A percentile compares a stretch with the other conserved stretches of the same genome.
These are phyloP conservation scores for Fagus crenata DNA, from an alignment of 306 rosid genomes.

Conservation along the genomic window DNA sequence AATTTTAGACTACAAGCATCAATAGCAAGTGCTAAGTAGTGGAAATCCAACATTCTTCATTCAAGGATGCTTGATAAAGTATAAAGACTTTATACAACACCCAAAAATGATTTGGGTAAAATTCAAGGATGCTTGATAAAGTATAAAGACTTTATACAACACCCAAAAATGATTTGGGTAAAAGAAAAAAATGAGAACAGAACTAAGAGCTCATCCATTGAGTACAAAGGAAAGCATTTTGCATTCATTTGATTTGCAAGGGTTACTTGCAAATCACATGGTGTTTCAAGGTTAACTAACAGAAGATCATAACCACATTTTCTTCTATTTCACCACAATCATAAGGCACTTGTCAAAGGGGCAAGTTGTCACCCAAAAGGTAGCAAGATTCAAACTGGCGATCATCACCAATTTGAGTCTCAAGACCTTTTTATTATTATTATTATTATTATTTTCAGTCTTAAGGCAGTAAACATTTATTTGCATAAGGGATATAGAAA, in stretches of 20 bases:
- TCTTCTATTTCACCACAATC: neutral
- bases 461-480: neutral
- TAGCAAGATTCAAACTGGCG: neutral
- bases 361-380: neutral
- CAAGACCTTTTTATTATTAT: too few species aligned
- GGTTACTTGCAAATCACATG: too few species aligned
- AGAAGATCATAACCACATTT: neutral
- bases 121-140: conserved; percentile 1
- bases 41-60: conserved; percentile 11
- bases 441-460: too few species aligned
- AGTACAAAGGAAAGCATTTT: too few species aligned
- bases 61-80: conserved; percentile 1
- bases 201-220: neutral
- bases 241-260: too few species aligned
- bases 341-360: neutral
- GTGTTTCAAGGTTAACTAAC: neutral
- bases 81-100: too few species aligned
- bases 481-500: neutral
- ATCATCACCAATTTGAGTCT: neutral
- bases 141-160: neutral
- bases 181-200: neutral
- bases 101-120: too few species aligned
- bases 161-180: neutral
- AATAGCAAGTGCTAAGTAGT: conserved; percentile 19
- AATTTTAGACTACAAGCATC: neutral